Percentiles rank a stretch among this genome's conserved stretches.
These are phyloP conservation scores for Noccaea caerulescens DNA, from an alignment of 345 rosid species.

Conservation along the genomic window DNA sequence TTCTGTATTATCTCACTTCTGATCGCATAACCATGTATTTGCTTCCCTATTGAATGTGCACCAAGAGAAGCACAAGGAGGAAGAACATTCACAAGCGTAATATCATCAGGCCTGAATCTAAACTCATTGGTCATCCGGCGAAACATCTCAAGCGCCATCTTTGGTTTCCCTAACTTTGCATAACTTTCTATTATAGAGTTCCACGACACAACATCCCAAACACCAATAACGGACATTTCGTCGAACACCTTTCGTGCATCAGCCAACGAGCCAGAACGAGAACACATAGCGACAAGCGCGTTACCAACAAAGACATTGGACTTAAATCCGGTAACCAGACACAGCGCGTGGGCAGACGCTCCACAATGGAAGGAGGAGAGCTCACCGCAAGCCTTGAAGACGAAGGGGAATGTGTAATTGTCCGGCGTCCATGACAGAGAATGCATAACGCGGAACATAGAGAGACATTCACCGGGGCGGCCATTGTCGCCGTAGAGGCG, in stretches of 20 bases:
- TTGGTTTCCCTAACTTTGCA: slow-evolving; percentile 55
- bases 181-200: slow-evolving; percentile 65
- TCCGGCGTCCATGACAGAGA: slow-evolving; percentile 71
- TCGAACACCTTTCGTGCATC: slow-evolving; percentile 72
- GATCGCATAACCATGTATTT: slow-evolving; percentile 62
- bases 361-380: slow-evolving; percentile 50
- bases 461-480: slow-evolving; percentile 44
- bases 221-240: slow-evolving; percentile 53
- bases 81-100: slow-evolving; percentile 72
- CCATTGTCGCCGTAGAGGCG: slow-evolving; percentile 52
- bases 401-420: slow-evolving; percentile 73
- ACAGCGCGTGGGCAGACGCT: slow-evolving; percentile 56
- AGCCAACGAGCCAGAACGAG: slow-evolving; percentile 55
- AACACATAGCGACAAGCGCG: slow-evolving; percentile 67
- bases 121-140: slow-evolving; percentile 52
- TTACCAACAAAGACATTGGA: slow-evolving; percentile 75
- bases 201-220: slow-evolving; percentile 76
- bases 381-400: slow-evolving; percentile 78
- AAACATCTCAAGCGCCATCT: slow-evolving; percentile 54
- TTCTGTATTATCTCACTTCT: slow-evolving; percentile 58
- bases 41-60: slow-evolving; percentile 50
- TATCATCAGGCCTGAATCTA: slow-evolving; percentile 51
- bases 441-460: slow-evolving; percentile 53
- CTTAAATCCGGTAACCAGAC: slow-evolving; percentile 52
- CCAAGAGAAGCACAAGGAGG: slow-evolving; percentile 66